These are phyloP conservation scores for Isatis tinctoria DNA, from an alignment of 345 rosid genomes.

Conservation along the genomic window DNA sequence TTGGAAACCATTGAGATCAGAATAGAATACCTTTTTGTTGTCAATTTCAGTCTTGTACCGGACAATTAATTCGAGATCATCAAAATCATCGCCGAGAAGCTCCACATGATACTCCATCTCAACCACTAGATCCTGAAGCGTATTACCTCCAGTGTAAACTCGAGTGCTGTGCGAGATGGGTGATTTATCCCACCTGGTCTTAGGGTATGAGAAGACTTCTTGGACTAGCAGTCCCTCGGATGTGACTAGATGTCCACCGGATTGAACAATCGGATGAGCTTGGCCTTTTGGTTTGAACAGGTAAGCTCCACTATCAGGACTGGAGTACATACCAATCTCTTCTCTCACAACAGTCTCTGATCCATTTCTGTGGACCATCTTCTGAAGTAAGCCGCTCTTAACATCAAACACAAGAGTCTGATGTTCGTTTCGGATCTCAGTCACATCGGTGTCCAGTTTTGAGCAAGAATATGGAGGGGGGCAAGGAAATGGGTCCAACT, in stretches of 20 bases:
- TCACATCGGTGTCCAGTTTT: slow-evolving; percentile 49
- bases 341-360: slow-evolving; percentile 50
- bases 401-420: slow-evolving; percentile 69
- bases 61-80: slow-evolving; percentile 81
- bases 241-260: slow-evolving; percentile 58
- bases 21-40: slow-evolving; percentile 61
- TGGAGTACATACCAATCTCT: slow-evolving; percentile 75
- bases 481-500: slow-evolving; percentile 50
- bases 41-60: slow-evolving; percentile 75
- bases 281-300: slow-evolving; percentile 77
- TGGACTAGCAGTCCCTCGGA: slow-evolving; percentile 78
- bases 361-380: slow-evolving; percentile 48
- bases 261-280: slow-evolving; percentile 58
- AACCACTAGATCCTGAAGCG: slow-evolving; percentile 50
- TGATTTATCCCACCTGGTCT: slow-evolving; percentile 55
- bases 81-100: slow-evolving; percentile 58
- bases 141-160: slow-evolving; percentile 56
- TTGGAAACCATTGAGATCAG: slow-evolving; percentile 98
- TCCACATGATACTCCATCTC: slow-evolving; percentile 98
- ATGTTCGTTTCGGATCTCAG: slow-evolving; percentile 60
- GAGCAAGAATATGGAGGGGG: slow-evolving; percentile 75
- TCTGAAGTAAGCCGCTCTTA: slow-evolving; percentile 64
- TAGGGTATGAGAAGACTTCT: slow-evolving; percentile 82
- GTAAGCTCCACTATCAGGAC: slow-evolving; percentile 88
- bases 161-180: slow-evolving; percentile 85